These are phyloP conservation scores for Psilocybe azurescens DNA, from an alignment of 768 basidiomycete genomes.

Conservation along the genomic window DNA sequence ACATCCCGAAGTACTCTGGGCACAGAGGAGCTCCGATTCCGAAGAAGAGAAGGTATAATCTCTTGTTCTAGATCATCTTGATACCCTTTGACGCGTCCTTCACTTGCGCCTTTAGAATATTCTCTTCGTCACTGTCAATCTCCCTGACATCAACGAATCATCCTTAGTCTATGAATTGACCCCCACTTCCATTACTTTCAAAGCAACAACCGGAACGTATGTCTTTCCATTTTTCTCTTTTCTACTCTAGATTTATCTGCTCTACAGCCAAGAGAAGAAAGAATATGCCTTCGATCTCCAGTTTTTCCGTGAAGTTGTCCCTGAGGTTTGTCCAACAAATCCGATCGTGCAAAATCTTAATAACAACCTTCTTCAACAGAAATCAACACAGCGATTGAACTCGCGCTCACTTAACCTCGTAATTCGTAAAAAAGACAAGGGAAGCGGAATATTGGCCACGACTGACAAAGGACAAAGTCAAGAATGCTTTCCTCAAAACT, in stretches of 20 bases:
- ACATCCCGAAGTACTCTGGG: conserved; percentile 95
- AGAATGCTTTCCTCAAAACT: conserved; percentile 86
- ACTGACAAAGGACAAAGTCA: conserved; percentile 87
- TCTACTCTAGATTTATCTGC: background rate
- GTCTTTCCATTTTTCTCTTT: conserved; percentile 26
- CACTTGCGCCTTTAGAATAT: conserved; percentile 64
- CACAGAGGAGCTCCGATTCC: conserved; percentile 81
- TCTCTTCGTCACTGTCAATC: conserved; percentile 84
- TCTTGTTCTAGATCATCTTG: conserved; percentile 11
- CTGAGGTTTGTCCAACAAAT: conserved; percentile 58
- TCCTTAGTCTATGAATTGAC: conserved; percentile 68
- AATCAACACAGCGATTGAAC: conserved; percentile 63
- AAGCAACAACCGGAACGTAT: conserved; percentile 70
- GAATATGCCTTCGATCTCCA: conserved; percentile 80
- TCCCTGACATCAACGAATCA: conserved; percentile 69
- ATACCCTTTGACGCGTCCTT: conserved; percentile 26
- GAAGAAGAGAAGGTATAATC: conserved; percentile 67
- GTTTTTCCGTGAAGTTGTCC: conserved; percentile 75
- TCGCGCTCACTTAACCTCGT: conserved; percentile 71
- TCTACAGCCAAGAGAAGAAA: conserved; percentile 53
- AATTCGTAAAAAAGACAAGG: conserved; percentile 80
- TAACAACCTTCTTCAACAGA: conserved; percentile 37
- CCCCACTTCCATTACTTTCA: conserved; percentile 62
- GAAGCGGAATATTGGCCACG: conserved; percentile 90
- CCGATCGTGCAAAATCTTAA: background rate